Percentiles rank a stretch among this genome's conserved stretches.
Conservation (phyloP, 495 filamentous ascomycete species). For the Neurospora sp. region DNA sequence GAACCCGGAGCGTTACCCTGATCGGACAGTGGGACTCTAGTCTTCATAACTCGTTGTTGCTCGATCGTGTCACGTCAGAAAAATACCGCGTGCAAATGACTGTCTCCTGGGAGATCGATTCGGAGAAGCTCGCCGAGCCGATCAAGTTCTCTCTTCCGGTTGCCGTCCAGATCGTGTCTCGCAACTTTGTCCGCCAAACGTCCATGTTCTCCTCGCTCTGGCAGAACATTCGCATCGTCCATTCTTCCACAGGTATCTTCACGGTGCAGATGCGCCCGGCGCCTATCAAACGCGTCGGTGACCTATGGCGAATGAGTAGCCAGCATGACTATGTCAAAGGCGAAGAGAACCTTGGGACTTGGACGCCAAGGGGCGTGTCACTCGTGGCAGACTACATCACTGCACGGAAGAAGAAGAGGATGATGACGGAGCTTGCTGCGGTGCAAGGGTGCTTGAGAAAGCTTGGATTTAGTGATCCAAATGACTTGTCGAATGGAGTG, state of each 20-base stretch:
- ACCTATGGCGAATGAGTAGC: constrained; percentile 96
- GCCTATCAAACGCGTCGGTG: constrained; percentile 80
- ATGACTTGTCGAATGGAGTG: constrained; percentile 13
- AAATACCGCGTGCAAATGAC: constrained; percentile 86
- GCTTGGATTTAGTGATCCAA: constrained; percentile 27
- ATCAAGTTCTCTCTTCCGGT: constrained; percentile 77
- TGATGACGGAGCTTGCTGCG: constrained; percentile 69
- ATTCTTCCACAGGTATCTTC: constrained; percentile 78
- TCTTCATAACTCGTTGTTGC: constrained; percentile 76
- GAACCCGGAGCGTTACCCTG: constrained; percentile 79
- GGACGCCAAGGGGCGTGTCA: constrained; percentile 82
- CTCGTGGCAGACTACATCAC: constrained; percentile 74
- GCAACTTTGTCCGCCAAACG: constrained; percentile 72
- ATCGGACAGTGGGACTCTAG: constrained; percentile 94
- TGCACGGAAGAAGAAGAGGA: constrained; percentile 56
- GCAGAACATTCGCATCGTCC: constrained; percentile 74
- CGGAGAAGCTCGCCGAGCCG: constrained; percentile 65
- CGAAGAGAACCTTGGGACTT: constrained; percentile 72
- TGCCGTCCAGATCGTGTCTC: constrained; percentile 71
- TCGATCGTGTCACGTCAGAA: constrained; percentile 82
- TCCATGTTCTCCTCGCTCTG: constrained; percentile 82
- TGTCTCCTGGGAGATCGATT: constrained; percentile 71
- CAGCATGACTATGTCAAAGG: constrained; percentile 90
- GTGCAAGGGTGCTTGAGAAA: constrained; percentile 58
- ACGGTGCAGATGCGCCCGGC: constrained; percentile 75